Percentiles rank a stretch among this genome's conserved stretches.
phyloP scores from a whole-genome alignment of 257 asterid genomes.

The Solanum pimpinellifolium region DNA sequence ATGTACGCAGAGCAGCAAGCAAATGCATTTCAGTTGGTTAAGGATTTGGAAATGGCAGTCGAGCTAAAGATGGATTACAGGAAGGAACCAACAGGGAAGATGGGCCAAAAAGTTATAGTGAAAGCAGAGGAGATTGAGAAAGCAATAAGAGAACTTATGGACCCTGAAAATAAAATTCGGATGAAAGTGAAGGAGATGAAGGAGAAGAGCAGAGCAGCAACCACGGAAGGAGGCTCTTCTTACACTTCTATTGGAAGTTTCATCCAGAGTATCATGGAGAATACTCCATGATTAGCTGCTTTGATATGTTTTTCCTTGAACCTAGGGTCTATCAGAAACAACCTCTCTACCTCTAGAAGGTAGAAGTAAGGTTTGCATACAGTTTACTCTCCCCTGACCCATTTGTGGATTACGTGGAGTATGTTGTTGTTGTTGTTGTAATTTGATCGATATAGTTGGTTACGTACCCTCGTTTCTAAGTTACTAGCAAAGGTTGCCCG shows the following conservation, averaged over 20 bases:
- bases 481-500: neutral
- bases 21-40: constrained; percentile 1
- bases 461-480: neutral
- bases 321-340: neutral
- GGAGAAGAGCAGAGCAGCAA: neutral
- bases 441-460: neutral
- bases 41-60: constrained; percentile 2
- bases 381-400: neutral
- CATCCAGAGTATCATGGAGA: neutral
- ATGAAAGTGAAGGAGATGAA: neutral
- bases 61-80: constrained; percentile 6
- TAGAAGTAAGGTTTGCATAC: neutral
- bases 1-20: constrained; percentile 5
- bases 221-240: constrained; percentile 6
- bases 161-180: neutral
- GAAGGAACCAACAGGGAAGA: neutral
- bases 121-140: neutral
- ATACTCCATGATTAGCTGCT: neutral
- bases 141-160: neutral
- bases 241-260: neutral
- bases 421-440: neutral
- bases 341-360: neutral
- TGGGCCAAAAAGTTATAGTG: neutral
- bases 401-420: neutral
- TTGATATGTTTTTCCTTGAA: neutral